Evolutionary conservation across 805 yeast genomes (phyloP), one percentile per base, ranked within the genome.

Genomic region (Clavispora vitiphila): DNA sequence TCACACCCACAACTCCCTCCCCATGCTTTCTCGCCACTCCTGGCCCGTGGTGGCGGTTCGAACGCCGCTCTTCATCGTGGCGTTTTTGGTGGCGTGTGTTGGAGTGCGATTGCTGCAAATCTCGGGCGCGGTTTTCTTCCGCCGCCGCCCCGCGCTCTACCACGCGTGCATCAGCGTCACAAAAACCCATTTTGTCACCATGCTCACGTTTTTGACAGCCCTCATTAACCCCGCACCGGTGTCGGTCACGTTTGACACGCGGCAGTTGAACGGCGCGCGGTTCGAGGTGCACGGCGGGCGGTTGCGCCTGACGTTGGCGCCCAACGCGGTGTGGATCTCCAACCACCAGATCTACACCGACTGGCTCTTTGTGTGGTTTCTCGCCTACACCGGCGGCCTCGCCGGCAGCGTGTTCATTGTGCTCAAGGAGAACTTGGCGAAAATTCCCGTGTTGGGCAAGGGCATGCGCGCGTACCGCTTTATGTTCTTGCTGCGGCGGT

Each of bases 261-360:
- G 58, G n/a, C 48, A 54, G 34, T 41, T 54, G 54, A 53, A 29
- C 32, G 32, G 32, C 32, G 20, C 32, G n/a, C 19, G 18, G 20
- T 29, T 29, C 12, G 67, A 69, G 11, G 53, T 29, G 32, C 25
- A 11, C 22, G 37, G n/a, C 40, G 45, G 31, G 15, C 41, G 9
- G 24, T 38, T 26, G 42, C 46, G 39, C 46, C 43, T 51, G 10
- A 39, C 8, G 14, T 53, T 82, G 34, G 60, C 69, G 7, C 76
- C 76, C 16, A 73, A 80, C 30, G 72, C 86, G 0, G 73, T 91
- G 2, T 59, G 83, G 35, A 81, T 90, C 26, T 78, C 93, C n/a
- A 91, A 91, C 58, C 98, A 91, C 62, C 97, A 90, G 64, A 83
- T 91, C 19, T 91, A 91, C 60, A 80, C 91, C 3, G 99, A 91